Conservation (phyloP, 2,329 filamentous ascomycete species). For the Pseudofabraea citricarpa region DNA sequence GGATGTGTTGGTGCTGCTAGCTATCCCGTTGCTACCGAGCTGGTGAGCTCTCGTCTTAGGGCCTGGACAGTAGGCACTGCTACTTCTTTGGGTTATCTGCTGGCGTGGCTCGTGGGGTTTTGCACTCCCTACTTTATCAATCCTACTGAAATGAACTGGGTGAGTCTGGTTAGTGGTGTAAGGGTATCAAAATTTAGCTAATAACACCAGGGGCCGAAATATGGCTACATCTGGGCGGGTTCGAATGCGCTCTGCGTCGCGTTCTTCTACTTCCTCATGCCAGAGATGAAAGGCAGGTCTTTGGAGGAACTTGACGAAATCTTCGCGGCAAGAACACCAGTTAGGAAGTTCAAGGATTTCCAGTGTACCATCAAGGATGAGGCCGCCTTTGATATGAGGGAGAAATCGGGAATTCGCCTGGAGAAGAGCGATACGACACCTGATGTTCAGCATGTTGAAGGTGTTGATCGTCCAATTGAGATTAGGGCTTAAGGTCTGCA, state of each 20-base stretch:
- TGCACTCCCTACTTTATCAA: constrained; percentile 30
- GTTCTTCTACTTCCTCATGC: constrained; percentile 33
- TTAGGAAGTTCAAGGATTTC: constrained; percentile 8
- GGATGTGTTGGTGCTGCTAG: constrained; percentile 23
- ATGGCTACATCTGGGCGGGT: constrained; percentile 33
- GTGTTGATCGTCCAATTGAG: no score
- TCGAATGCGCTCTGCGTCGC: constrained; percentile 29
- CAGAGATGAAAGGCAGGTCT: constrained; percentile 32
- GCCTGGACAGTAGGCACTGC: constrained; percentile 38
- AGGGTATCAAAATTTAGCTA: constrained; percentile 13
- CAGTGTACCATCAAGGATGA: constrained; percentile 10
- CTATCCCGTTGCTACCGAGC: constrained; percentile 12
- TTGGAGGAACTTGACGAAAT: constrained; percentile 34
- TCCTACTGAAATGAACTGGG: constrained; percentile 30
- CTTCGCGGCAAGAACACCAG: constrained; percentile 23
- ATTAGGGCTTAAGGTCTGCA: no score
- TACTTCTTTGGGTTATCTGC: constrained; percentile 33
- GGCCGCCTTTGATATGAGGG: constrained; percentile 10
- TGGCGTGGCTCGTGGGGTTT: constrained; percentile 30
- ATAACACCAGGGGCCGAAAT: constrained; percentile 27
- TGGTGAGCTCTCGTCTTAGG: constrained; percentile 38
- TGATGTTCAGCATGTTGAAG: no score
- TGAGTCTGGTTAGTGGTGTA: constrained; percentile 21
- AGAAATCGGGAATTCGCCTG: constrained; percentile 5
- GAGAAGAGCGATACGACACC: no score